Base-by-base conservation (phyloP, 2,329 filamentous ascomycete species). In the Colletotrichum paranaense region DNA sequence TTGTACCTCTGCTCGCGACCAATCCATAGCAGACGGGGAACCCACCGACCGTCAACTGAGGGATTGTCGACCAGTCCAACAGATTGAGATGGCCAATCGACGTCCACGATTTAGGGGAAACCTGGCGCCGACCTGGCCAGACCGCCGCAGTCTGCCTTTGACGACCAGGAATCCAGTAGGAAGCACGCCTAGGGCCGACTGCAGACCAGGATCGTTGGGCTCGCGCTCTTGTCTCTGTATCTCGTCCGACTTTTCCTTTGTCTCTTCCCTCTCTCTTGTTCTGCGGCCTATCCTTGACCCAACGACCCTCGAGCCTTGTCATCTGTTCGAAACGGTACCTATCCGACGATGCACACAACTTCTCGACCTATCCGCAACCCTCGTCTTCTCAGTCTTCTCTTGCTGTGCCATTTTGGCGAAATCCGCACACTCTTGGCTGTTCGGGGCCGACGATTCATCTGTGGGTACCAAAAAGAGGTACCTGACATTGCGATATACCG, bases 71-170 rank as follows among this genome's bases (percentile, higher is more conserved):
- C 30, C 19, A 52, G 28, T 14, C 24, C 19, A 62, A 26, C 19
- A n/a, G 19, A 42, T 5, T 46, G 4, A 56, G 22, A 5, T 56
- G 22, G 14, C 62, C 68, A 71, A 57, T 60, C 24, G 30, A 67
- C 56, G 53, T 28, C 19, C 42, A 4, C n/a, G 2, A 9, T 30
- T 59, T 60, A 56, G 42, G 32, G 62, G 49, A 62, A 55, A 24
- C 55, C 55, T 42, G 46, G 56, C 60, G 62, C 62, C n/a, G 55
- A 67, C 62, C 62, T 28, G 46, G 53, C 56, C 55, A 67, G 38
- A 64, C 62, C 63, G 26, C 55, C 14, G 35, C 52, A 71, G 68
- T 53, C 64, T 46, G 22, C 16, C 42, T 9, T 6, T n/a, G 42
- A n/a, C 3, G 16, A 22, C 42, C 19, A 49, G 19, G 38, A 42